Evolutionary conservation across 1,139 yeast species (phyloP).

Genomic region (Scheffersomyces titani): DNA sequence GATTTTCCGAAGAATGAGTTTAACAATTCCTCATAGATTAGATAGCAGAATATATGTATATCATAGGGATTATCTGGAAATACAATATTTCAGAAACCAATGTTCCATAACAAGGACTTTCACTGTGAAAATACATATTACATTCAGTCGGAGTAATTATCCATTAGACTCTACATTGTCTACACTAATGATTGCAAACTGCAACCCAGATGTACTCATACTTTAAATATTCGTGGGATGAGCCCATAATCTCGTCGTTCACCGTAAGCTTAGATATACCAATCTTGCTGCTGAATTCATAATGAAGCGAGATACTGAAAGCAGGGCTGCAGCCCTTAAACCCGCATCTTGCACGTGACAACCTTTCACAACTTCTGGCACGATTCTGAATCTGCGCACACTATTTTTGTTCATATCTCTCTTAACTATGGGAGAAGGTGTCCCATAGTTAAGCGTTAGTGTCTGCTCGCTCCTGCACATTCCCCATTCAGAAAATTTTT

Average conservation of each 20-base stretch:
- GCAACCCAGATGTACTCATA: neutral
- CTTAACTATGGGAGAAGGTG: neutral
- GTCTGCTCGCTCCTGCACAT: neutral
- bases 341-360: neutral
- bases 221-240: neutral
- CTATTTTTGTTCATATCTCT: neutral
- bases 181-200: neutral
- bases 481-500: conserved; percentile 10
- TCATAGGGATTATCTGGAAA: neutral
- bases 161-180: neutral
- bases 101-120: neutral
- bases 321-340: conserved; percentile 2
- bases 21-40: neutral
- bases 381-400: conserved; percentile 7
- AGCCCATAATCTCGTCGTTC: neutral
- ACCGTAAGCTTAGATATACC: neutral
- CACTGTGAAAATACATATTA: neutral
- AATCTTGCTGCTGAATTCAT: neutral
- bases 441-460: conserved; percentile 1
- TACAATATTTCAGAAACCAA: neutral
- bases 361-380: neutral
- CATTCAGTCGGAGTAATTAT: neutral
- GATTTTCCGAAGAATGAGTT: neutral
- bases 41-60: neutral
- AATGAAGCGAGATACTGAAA: neutral